A percentile compares a stretch with the other conserved stretches of the same genome.
phyloP scores from a whole-genome alignment of 108 stramenopile genomes.

The Conticribra guillardii region DNA sequence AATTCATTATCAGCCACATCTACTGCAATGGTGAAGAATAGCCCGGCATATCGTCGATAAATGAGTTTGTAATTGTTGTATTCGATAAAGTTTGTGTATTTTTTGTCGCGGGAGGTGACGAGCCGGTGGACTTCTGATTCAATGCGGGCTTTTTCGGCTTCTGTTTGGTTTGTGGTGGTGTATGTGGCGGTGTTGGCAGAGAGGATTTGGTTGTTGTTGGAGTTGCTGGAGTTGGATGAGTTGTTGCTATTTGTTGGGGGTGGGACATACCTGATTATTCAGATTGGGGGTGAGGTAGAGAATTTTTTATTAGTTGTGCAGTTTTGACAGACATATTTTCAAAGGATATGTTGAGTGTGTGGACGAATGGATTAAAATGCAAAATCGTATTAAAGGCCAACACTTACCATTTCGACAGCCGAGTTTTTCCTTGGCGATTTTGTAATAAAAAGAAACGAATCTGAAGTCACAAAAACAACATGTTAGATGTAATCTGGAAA shows the following conservation, averaged over 20 bases:
- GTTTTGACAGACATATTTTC: no score
- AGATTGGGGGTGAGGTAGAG: no score
- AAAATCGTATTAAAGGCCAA: neutral
- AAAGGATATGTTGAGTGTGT: no score
- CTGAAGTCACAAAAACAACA: conserved; percentile 42
- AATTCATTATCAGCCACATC: conserved; percentile 99
- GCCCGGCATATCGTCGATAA: conserved; percentile 98
- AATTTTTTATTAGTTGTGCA: no score
- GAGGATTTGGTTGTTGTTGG: conserved; percentile 20
- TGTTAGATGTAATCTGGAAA: neutral
- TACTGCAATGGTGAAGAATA: conserved; percentile 98
- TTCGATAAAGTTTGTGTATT: conserved; percentile 99
- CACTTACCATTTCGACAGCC: conserved; percentile 97
- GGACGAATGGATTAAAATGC: no score
- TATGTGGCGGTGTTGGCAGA: conserved; percentile 25
- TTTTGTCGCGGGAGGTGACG: conserved; percentile 95
- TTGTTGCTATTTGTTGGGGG: conserved; percentile 57
- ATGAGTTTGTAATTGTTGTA: conserved; percentile 98
- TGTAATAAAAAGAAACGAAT: conserved; percentile 99
- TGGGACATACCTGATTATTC: conserved; percentile 42
- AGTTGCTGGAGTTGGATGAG: conserved; percentile 29
- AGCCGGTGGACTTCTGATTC: conserved; percentile 98
- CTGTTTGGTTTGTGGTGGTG: conserved; percentile 54
- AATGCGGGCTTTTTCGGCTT: conserved; percentile 93
- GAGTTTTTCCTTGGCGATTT: conserved; percentile 98